Conservation (phyloP, 495 filamentous ascomycete species). For the Cenococcum geophilum region DNA sequence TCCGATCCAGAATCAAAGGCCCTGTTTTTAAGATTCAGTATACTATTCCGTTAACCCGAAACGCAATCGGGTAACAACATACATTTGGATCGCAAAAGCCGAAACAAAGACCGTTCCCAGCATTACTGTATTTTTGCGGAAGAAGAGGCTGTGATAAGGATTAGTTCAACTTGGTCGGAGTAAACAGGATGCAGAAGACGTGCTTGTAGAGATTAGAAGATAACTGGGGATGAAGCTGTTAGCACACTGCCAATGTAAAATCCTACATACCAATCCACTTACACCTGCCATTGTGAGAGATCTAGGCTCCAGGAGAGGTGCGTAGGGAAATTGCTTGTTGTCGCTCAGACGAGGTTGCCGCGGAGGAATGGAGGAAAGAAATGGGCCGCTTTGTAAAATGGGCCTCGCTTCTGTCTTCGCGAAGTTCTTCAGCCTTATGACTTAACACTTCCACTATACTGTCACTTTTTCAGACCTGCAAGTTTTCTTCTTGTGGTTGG, state of each 20-base stretch:
- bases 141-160: conserved; percentile 58
- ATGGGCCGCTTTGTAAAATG: conserved; percentile 3
- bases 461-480: neutral
- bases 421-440: conserved; percentile 1
- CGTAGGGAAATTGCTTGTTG: conserved; percentile 1
- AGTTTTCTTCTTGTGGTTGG: neutral
- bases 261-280: conserved; percentile 32
- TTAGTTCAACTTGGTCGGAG: conserved; percentile 18
- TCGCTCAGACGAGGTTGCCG: conserved; percentile 9
- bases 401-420: neutral
- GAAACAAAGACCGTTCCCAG: conserved; percentile 75
- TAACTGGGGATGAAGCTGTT: conserved; percentile 42
- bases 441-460: neutral
- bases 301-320: conserved; percentile 4
- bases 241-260: conserved; percentile 40
- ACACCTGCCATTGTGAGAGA: conserved; percentile 50
- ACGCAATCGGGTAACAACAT: conserved; percentile 32
- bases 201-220: conserved; percentile 72
- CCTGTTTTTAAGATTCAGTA: conserved; percentile 43
- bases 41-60: conserved; percentile 10
- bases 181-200: conserved; percentile 42
- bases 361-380: conserved; percentile 9
- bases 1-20: conserved; percentile 69
- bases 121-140: conserved; percentile 80
- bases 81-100: conserved; percentile 95